Conservation (phyloP, 2,329 filamentous ascomycete species). For the Xylariaceae sp. region DNA sequence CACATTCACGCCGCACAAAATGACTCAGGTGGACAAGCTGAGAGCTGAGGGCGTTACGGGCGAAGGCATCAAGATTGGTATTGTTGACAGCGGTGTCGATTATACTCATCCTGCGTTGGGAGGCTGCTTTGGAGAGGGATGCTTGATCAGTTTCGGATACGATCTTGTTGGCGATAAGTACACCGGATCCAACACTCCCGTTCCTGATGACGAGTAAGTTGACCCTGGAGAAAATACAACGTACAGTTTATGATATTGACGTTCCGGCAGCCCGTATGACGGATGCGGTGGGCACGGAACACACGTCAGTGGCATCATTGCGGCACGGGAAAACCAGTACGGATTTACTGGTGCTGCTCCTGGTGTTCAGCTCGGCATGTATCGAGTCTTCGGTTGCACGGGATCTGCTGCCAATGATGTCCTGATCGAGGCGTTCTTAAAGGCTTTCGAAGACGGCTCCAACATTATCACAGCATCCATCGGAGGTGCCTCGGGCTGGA, state of each 20-base stretch:
- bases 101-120: conserved; percentile 60
- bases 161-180: conserved; percentile 48
- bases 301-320: conserved; percentile 56
- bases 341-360: conserved; percentile 55
- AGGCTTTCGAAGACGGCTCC: conserved; percentile 55
- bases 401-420: conserved; percentile 45
- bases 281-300: conserved; percentile 56
- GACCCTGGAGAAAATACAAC: neutral
- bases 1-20: conserved; percentile 46
- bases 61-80: conserved; percentile 47
- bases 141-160: conserved; percentile 50
- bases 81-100: conserved; percentile 55
- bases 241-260: too few relatives aligned
- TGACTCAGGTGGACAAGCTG: conserved; percentile 53
- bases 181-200: conserved; percentile 32
- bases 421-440: conserved; percentile 54
- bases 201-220: conserved; percentile 28
- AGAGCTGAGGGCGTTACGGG: conserved; percentile 44
- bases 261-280: conserved; percentile 44
- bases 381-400: conserved; percentile 52
- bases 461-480: conserved; percentile 54
- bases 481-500: conserved; percentile 48
- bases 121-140: conserved; percentile 57
- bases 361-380: conserved; percentile 51
- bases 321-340: conserved; percentile 48